These are phyloP conservation scores for Gaeumannomyces sp. DNA, from an alignment of 2,329 filamentous ascomycete species.

Conservation along the genomic window DNA sequence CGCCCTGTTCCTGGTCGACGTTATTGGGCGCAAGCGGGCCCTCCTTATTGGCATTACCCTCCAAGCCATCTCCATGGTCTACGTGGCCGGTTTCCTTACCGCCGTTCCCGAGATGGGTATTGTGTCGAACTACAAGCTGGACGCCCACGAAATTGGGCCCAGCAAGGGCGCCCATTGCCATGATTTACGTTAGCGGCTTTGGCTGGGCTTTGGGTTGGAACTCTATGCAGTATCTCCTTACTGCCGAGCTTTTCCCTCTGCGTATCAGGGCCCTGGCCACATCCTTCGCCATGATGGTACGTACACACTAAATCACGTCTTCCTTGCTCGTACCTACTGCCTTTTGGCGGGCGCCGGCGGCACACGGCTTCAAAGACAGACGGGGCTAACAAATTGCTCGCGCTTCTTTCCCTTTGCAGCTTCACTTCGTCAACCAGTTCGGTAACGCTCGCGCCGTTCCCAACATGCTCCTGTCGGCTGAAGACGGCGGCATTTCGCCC, in stretches of 20 bases:
- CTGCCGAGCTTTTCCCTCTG: conserved; percentile 70
- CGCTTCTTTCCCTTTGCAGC: conserved; percentile 15
- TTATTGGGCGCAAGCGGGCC: conserved; percentile 67
- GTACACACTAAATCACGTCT: not conserved
- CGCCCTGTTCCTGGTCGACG: conserved; percentile 73
- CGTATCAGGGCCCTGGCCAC: conserved; percentile 66
- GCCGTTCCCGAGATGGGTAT: conserved; percentile 53
- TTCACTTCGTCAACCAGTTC: conserved; percentile 76
- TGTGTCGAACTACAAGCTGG: conserved; percentile 38
- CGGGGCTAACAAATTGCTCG: not conserved
- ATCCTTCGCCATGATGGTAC: conserved; percentile 61
- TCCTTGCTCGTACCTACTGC: not conserved
- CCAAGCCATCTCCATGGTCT: conserved; percentile 56
- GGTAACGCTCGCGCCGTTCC: conserved; percentile 71
- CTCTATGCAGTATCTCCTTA: conserved; percentile 71
- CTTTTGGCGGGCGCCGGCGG: too few relatives aligned
- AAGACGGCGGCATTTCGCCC: conserved; percentile 42
- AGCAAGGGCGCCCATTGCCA: conserved; percentile 63
- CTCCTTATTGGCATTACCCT: conserved; percentile 54
- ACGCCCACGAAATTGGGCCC: conserved; percentile 42
- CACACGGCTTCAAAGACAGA: too few relatives aligned
- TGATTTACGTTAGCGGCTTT: conserved; percentile 65
- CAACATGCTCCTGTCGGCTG: conserved; percentile 56
- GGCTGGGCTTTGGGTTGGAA: conserved; percentile 72
- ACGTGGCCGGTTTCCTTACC: conserved; percentile 56